Percentiles rank a stretch among this genome's conserved stretches.
These are phyloP conservation scores for Macadamia tetraphylla DNA, from an alignment of 164 flowering plant species.

Conservation along the genomic window DNA sequence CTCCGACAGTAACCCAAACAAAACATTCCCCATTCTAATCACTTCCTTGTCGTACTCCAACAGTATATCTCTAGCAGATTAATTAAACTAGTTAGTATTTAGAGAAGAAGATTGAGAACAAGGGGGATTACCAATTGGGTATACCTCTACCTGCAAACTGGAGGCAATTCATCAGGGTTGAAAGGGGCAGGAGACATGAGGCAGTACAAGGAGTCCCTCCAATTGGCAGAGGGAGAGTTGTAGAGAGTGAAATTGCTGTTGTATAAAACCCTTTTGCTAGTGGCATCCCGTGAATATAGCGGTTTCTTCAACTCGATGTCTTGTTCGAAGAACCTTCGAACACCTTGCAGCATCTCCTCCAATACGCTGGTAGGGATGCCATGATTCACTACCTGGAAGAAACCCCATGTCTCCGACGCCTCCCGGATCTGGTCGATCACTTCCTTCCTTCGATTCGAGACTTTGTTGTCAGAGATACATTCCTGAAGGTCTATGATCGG, in stretches of 20 bases:
- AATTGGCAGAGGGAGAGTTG: slow-evolving; percentile 15
- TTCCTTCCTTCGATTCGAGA: not conserved
- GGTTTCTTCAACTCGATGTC: slow-evolving; percentile 25
- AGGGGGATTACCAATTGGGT: no score
- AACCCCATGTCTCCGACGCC: slow-evolving; percentile 21
- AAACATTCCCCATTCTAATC: no score
- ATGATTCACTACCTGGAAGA: slow-evolving; percentile 23
- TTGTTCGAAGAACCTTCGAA: slow-evolving; percentile 13
- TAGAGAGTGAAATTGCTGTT: slow-evolving; percentile 27
- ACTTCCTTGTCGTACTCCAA: no score
- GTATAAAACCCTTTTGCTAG: slow-evolving; percentile 6
- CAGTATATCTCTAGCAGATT: no score
- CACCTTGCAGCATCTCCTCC: slow-evolving; percentile 14
- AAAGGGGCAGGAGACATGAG: slow-evolving; percentile 18
- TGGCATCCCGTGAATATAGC: slow-evolving; percentile 26
- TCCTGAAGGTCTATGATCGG: slow-evolving; percentile 13
- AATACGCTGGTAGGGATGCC: slow-evolving; percentile 9
- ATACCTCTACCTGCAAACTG: slow-evolving; percentile 24
- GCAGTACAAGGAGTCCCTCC: slow-evolving; percentile 32
- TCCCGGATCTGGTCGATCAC: slow-evolving; percentile 2
- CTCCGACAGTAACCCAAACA: no score
- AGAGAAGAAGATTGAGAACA: no score
- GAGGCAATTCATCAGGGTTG: slow-evolving; percentile 27
- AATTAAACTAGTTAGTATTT: not conserved
- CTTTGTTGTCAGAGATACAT: not conserved